phyloP scores from a whole-genome alignment of 768 basidiomycete genomes.

The Suillus cothurnatus region DNA sequence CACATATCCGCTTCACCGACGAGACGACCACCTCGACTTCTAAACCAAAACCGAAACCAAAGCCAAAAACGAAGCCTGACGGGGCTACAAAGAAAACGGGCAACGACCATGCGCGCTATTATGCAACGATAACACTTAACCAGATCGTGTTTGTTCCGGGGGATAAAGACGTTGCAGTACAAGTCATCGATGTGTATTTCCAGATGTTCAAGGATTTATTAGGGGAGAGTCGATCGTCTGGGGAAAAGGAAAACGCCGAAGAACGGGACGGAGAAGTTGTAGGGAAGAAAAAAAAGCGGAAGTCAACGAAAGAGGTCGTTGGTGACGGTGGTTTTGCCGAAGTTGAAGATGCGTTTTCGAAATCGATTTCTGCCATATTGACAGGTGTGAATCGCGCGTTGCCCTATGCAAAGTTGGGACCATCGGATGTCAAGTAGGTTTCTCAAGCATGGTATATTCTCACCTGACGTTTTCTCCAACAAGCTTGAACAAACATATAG shows the following conservation, averaged over 20 bases:
- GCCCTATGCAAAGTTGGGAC: slow-evolving; percentile 86
- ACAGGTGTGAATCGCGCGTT: slow-evolving; percentile 95
- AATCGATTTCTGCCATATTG: slow-evolving; percentile 84
- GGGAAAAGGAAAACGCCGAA: slow-evolving; percentile 25
- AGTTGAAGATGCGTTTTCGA: slow-evolving; percentile 78
- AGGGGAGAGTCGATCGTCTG: slow-evolving; percentile 50
- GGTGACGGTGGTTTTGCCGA: slow-evolving; percentile 72
- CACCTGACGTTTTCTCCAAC: slow-evolving; percentile 9
- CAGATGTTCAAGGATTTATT: slow-evolving; percentile 90
- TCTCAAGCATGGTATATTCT: background rate
- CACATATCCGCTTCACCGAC: slow-evolving; percentile 58
- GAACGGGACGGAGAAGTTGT: slow-evolving; percentile 35
- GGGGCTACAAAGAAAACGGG: slow-evolving; percentile 43
- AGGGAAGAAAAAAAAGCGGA: slow-evolving; percentile 27
- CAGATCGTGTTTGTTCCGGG: slow-evolving; percentile 75
- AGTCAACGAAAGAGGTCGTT: slow-evolving; percentile 45
- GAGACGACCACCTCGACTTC: slow-evolving; percentile 14
- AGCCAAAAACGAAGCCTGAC: slow-evolving; percentile 19
- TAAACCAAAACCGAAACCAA: slow-evolving; percentile 12
- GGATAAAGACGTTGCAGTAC: slow-evolving; percentile 74
- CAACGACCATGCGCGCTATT: slow-evolving; percentile 84
- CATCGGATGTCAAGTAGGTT: slow-evolving; percentile 62
- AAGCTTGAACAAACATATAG: slow-evolving; percentile 85
- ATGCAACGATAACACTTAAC: slow-evolving; percentile 91
- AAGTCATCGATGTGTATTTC: slow-evolving; percentile 89